phyloP scores from a whole-genome alignment of 306 rosid genomes.

The Mimosa bimucronata region DNA sequence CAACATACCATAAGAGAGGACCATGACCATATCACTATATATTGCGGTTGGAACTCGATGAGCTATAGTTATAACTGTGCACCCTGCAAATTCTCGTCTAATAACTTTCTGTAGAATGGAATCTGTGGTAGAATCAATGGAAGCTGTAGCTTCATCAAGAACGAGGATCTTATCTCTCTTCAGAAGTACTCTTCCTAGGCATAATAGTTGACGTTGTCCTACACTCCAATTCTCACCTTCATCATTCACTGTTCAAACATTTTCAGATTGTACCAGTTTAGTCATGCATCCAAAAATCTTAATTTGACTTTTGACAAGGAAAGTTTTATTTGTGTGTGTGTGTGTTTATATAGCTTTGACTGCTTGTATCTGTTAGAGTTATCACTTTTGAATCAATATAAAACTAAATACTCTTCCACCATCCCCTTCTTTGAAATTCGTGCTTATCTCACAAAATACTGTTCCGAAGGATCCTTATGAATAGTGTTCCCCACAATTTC shows the following conservation, averaged over 20 bases:
- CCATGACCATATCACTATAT: background rate
- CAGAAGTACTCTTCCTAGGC: background rate
- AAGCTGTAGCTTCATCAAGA: slow-evolving; percentile 1
- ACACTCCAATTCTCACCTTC: background rate
- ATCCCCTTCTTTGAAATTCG: too few species aligned
- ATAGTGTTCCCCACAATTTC: too few species aligned
- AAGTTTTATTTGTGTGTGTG: background rate
- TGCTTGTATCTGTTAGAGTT: background rate
- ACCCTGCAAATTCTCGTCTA: background rate
- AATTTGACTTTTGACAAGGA: background rate
- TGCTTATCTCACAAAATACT: too few species aligned
- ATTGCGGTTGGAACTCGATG: background rate
- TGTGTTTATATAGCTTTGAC: background rate
- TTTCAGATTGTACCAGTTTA: background rate
- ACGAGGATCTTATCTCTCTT: background rate
- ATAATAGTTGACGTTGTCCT: background rate
- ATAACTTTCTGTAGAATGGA: background rate
- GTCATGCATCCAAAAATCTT: background rate
- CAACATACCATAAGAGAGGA: background rate
- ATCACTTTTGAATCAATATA: too few species aligned
- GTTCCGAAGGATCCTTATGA: too few species aligned
- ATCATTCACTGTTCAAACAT: background rate
- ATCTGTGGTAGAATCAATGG: background rate
- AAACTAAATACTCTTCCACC: too few species aligned
- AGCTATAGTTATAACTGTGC: background rate